A percentile compares a stretch with the other conserved stretches of the same genome.
Evolutionary conservation across 495 filamentous ascomycete species (phyloP).

Genomic region (Friedmanniomyces endolithicus): DNA sequence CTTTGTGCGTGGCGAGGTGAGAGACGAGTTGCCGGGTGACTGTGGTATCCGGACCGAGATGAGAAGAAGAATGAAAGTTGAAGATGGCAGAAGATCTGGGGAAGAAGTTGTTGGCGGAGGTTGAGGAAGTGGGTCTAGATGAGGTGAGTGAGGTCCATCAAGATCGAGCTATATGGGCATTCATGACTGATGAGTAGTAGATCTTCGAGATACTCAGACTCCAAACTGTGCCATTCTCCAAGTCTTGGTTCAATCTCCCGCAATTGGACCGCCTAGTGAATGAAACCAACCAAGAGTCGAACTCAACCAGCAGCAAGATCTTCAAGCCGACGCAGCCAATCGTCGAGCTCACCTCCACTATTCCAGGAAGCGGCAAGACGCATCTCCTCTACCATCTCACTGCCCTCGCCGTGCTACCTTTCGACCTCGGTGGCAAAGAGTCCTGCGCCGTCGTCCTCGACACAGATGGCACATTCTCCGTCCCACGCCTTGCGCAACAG

Average conservation of each 20-base stretch:
- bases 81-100: conserved; percentile 43
- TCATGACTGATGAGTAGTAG: neutral
- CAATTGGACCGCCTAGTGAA: conserved; percentile 38
- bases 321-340: conserved; percentile 34
- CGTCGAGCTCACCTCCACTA: conserved; percentile 45
- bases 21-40: neutral
- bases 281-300: no score
- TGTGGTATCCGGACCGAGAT: neutral
- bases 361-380: conserved; percentile 48
- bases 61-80: neutral
- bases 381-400: conserved; percentile 59
- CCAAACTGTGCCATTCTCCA: conserved; percentile 17
- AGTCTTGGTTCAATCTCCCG: conserved; percentile 32
- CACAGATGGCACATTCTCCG: conserved; percentile 53
- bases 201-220: conserved; percentile 3
- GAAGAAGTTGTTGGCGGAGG: conserved; percentile 49
- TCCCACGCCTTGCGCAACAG: conserved; percentile 41
- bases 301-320: conserved; percentile 10
- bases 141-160: conserved; percentile 34
- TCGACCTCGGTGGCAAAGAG: conserved; percentile 35
- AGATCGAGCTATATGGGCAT: no score
- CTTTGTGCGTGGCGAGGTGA: conserved; percentile 1
- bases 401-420: conserved; percentile 45
- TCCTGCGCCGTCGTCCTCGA: conserved; percentile 60
- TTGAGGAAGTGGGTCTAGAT: conserved; percentile 51